Conservation (phyloP, 768 basidiomycete genomes). For the Trametes cingulata region DNA sequence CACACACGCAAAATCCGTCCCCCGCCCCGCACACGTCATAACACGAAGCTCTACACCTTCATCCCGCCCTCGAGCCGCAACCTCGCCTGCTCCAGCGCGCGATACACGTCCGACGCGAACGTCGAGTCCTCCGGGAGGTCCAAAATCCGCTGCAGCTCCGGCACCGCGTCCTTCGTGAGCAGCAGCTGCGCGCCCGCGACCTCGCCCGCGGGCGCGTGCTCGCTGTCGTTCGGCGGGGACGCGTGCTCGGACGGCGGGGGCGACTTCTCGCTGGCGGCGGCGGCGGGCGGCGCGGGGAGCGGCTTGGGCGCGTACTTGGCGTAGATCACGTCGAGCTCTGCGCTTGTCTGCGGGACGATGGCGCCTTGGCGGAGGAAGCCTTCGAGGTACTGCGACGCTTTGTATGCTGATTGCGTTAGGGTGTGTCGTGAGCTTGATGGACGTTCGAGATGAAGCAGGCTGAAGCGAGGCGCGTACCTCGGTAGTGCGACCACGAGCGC, state of each 20-base stretch:
- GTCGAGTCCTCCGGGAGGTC: conserved; percentile 43
- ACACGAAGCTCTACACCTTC: neutral
- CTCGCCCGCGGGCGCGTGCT: neutral
- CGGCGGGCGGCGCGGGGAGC: conserved; percentile 2
- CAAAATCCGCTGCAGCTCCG: conserved; percentile 48
- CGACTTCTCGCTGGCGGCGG: neutral
- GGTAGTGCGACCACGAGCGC: conserved; percentile 85
- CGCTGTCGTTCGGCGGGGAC: conserved; percentile 20
- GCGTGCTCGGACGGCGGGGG: conserved; percentile 8
- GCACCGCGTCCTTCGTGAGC: conserved; percentile 55
- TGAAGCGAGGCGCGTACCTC: conserved; percentile 46
- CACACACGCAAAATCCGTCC: neutral
- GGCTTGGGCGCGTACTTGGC: conserved; percentile 29
- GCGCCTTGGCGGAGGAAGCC: conserved; percentile 54
- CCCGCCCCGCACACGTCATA: no score
- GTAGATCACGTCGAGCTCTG: conserved; percentile 61
- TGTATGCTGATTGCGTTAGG: conserved; percentile 54
- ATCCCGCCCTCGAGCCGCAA: conserved; percentile 29
- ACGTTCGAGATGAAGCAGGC: neutral
- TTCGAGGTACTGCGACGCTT: conserved; percentile 67
- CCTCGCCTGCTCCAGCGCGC: conserved; percentile 63
- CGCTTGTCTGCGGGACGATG: conserved; percentile 57
- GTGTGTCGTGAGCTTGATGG: neutral
- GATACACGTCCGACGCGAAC: conserved; percentile 50
- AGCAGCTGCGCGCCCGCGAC: conserved; percentile 35